Base-by-base conservation (phyloP, 2,329 filamentous ascomycete genomes). In the Setomelanomma holmii region DNA sequence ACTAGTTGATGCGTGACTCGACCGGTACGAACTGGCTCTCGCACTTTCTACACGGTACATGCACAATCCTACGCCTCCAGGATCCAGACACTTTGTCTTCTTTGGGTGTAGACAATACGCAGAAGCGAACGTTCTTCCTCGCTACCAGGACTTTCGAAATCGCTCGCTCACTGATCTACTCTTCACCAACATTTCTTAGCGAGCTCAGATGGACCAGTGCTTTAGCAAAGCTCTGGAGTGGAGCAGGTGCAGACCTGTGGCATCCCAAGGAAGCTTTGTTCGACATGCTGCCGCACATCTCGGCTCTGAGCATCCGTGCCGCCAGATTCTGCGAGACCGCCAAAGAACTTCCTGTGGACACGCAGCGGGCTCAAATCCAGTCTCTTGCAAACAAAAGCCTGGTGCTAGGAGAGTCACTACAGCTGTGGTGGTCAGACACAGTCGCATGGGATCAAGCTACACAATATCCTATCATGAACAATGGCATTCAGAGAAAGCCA, bases 21-120 rank as follows among this genome's bases (percentile, higher is more conserved):
- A 63, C 61, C 11, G 67, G 67, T 19, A 53, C 40, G 3, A 65
- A 64, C 19, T 69, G 67, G 67, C 56, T 68, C 1, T 59, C 61
- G 4, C 67, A 68, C 24, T 69, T 69, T 35, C 36, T 68, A 11
- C 60, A 67, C 24, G 66, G 67, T 14, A 68, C 67, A 39, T 67
- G 60, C 38, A 55, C 61, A 12, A 61, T 69, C 20, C 51, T 69
- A 4, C 59, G 60, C 11, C 44, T 68, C 19, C 64, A 64, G 36
- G 40, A 51, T 3, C 66, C 63, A 3, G 39, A 27, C 4, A 46
- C 46, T 19, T 45, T 69, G 7, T 30, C 24, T 11, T 40, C 14
- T 21, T 8, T 36, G 23, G 53, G 39, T 14, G 11, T 16, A 8
- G 24, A 49, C 1, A 56, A 41, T 34, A n/a, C 23, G 24, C 58